These are phyloP conservation scores for Dichotomocladium elegans DNA, from an alignment of 371 early-diverging fungal species.

Conservation along the genomic window DNA sequence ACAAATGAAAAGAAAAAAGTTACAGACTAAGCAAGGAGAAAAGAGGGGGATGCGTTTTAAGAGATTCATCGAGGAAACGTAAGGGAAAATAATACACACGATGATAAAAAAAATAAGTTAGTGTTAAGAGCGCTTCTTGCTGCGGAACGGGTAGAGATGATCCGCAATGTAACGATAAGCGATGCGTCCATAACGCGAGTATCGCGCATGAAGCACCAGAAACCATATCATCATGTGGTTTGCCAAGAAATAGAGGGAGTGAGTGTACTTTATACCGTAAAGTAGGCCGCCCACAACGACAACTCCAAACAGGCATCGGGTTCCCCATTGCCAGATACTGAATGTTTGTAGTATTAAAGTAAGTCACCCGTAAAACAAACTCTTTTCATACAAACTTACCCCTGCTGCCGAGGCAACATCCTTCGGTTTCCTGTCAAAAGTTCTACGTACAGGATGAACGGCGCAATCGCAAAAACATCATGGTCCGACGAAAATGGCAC, in stretches of 20 bases:
- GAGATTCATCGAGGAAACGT: background rate
- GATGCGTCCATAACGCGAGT: conserved; percentile 33
- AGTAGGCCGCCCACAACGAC: conserved; percentile 38
- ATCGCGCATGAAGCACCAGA: conserved; percentile 33
- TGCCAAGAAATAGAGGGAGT: conserved; percentile 42
- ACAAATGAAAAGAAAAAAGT: background rate
- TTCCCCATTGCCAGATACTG: conserved; percentile 29
- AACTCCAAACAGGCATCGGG: conserved; percentile 28
- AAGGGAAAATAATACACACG: background rate
- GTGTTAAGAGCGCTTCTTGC: conserved; percentile 39
- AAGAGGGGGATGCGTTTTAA: background rate
- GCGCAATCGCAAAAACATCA: conserved; percentile 51
- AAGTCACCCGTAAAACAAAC: background rate
- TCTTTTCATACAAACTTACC: conserved; percentile 24
- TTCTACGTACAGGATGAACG: conserved; percentile 56
- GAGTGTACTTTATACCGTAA: conserved; percentile 48
- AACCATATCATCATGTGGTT: conserved; percentile 42
- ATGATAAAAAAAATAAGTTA: background rate
- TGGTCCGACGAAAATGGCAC: conserved; percentile 60
- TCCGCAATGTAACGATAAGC: conserved; percentile 28
- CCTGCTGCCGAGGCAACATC: conserved; percentile 41
- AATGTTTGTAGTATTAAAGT: background rate
- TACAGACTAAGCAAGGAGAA: background rate
- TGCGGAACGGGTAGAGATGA: conserved; percentile 22
- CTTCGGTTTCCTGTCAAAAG: conserved; percentile 36